Evolutionary conservation across 2,329 filamentous ascomycete genomes (phyloP).

Genomic region (Fusarium sp.): DNA sequence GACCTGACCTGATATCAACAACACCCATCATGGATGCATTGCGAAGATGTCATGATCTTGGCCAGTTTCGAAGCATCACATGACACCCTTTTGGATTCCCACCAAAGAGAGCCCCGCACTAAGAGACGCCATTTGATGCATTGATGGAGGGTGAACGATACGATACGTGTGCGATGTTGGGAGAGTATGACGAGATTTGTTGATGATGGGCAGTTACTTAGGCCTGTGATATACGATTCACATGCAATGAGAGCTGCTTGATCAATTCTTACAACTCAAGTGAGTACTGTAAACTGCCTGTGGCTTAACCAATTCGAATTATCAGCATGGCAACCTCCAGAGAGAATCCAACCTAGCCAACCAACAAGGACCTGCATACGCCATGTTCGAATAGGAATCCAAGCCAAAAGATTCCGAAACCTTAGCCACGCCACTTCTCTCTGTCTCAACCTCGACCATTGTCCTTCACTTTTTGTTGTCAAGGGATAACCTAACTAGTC

Average conservation of each 20-base stretch:
- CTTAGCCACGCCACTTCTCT: slow-evolving; percentile 15
- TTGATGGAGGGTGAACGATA: neutral
- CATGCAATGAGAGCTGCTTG: slow-evolving; percentile 9
- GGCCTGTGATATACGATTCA: slow-evolving; percentile 3
- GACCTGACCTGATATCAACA: slow-evolving; percentile 13
- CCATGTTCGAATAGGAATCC: neutral
- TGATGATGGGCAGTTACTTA: slow-evolving; percentile 14
- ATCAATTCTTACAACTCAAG: neutral
- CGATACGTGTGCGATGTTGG: slow-evolving; percentile 21
- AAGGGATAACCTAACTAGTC: slow-evolving; percentile 1
- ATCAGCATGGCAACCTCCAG: neutral
- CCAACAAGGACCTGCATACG: neutral
- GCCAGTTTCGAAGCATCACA: slow-evolving; percentile 21
- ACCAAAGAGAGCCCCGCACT: slow-evolving; percentile 23
- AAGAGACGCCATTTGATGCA: slow-evolving; percentile 25
- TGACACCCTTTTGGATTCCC: slow-evolving; percentile 13
- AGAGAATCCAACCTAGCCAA: neutral
- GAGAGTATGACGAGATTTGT: slow-evolving; percentile 7
- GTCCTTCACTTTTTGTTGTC: neutral
- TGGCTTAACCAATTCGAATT: neutral
- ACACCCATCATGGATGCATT: slow-evolving; percentile 19
- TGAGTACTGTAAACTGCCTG: neutral
- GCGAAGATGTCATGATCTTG: slow-evolving; percentile 37
- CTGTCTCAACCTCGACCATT: neutral
- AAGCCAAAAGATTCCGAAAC: slow-evolving; percentile 25